phyloP scores from a whole-genome alignment of 78 protist genomes.

The Protostelium mycophagum region DNA sequence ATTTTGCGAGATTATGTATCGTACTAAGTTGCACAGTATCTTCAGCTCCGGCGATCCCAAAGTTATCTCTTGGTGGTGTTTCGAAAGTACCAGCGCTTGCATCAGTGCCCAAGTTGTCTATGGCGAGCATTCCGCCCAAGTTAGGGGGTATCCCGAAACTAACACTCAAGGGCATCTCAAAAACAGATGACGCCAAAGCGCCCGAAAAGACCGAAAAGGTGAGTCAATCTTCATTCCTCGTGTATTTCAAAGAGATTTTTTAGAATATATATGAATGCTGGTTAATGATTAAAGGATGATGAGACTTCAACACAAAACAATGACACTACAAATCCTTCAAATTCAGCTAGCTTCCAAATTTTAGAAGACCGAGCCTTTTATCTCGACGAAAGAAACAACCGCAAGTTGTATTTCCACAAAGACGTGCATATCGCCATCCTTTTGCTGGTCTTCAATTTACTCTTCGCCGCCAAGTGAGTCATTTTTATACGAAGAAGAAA shows the following conservation, averaged over 20 bases:
- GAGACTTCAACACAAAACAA: background rate
- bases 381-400: slow-evolving; percentile 28
- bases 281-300: background rate
- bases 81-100: background rate
- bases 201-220: background rate
- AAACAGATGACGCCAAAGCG: background rate
- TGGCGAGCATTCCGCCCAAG: background rate
- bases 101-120: background rate
- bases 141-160: background rate
- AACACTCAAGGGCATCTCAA: background rate
- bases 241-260: too few species aligned
- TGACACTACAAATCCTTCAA: background rate
- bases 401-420: slow-evolving; percentile 54
- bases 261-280: background rate
- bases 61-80: background rate
- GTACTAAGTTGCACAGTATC: background rate
- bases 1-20: background rate
- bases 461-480: slow-evolving; percentile 25
- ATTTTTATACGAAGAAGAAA: background rate
- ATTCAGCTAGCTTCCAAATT: background rate
- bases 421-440: slow-evolving; percentile 53
- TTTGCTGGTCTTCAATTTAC: slow-evolving; percentile 41
- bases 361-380: background rate
- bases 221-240: too few species aligned
- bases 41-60: background rate